Evolutionary conservation across 169 alveolate species (phyloP).

Genomic region (Plasmodium billcollinsi): DNA sequence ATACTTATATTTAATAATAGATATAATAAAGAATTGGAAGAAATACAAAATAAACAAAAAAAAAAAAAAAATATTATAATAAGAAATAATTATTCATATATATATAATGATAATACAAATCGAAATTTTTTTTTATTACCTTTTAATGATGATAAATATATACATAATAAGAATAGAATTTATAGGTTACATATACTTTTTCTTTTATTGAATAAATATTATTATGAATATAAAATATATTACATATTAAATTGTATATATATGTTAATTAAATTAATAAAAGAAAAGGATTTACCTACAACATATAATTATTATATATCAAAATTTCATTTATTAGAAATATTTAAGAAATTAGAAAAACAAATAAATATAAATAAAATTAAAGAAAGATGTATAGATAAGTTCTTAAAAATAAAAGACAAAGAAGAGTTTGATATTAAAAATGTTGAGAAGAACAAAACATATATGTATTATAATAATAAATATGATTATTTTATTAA

Average conservation of each 20-base stretch:
- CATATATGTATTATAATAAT: not conserved
- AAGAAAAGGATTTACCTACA: conserved; percentile 18
- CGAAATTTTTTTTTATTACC: too few relatives aligned
- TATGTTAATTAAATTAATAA: conserved; percentile 33
- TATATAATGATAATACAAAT: too few relatives aligned
- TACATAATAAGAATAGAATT: not conserved
- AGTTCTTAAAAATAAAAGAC: too few relatives aligned
- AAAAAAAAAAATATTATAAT: too few relatives aligned
- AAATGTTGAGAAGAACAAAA: not conserved
- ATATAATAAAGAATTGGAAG: not conserved
- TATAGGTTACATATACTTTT: conserved; percentile 19
- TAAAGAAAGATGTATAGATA: not conserved
- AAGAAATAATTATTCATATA: not conserved
- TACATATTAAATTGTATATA: conserved; percentile 50
- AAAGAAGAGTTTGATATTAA: too few relatives aligned
- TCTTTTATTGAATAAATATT: conserved; percentile 18
- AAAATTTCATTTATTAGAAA: conserved; percentile 25
- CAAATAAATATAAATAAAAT: not conserved
- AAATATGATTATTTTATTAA: conserved; percentile 54
- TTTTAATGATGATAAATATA: not conserved
- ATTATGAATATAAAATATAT: conserved; percentile 25
- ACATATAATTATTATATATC: conserved; percentile 1
- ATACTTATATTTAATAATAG: not conserved
- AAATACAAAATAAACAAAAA: not conserved
- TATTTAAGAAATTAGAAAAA: conserved; percentile 25